Percentiles rank a stretch among this genome's conserved stretches.
These are phyloP conservation scores for Hebeloma cylindrosporum DNA, from an alignment of 768 basidiomycete species.

Conservation along the genomic window DNA sequence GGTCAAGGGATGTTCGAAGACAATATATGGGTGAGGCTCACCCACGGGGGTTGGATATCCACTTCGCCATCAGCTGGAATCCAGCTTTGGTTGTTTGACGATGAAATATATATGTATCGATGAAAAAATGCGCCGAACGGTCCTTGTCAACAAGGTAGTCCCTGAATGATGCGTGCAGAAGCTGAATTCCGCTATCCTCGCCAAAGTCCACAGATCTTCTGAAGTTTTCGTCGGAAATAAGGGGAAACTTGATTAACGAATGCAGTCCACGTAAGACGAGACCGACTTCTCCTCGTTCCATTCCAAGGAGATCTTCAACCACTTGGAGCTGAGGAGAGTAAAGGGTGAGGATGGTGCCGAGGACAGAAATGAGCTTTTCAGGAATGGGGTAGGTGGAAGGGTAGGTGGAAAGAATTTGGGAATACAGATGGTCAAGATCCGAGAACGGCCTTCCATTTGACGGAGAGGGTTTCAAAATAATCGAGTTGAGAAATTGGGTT, in stretches of 20 bases:
- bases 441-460: not conserved
- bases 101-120: no score
- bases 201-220: no score
- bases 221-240: not conserved
- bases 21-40: no score
- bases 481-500: conserved; percentile 6
- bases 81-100: no score
- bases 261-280: not conserved
- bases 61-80: no score
- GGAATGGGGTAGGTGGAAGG: not conserved
- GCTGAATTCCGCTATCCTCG: not conserved
- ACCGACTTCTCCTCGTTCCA: not conserved
- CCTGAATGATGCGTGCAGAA: conserved; percentile 2
- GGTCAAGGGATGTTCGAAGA: no score
- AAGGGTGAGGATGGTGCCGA: not conserved
- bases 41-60: no score
- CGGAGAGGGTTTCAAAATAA: not conserved
- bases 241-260: no score
- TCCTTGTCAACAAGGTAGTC: conserved; percentile 2
- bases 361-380: not conserved
- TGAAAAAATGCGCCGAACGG: conserved; percentile 1
- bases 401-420: not conserved
- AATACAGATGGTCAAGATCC: conserved; percentile 3
- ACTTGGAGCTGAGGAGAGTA: not conserved
- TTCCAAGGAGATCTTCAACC: not conserved